Evolutionary conservation across 345 rosid species (phyloP).

Genomic region (Aegle marmelos): DNA sequence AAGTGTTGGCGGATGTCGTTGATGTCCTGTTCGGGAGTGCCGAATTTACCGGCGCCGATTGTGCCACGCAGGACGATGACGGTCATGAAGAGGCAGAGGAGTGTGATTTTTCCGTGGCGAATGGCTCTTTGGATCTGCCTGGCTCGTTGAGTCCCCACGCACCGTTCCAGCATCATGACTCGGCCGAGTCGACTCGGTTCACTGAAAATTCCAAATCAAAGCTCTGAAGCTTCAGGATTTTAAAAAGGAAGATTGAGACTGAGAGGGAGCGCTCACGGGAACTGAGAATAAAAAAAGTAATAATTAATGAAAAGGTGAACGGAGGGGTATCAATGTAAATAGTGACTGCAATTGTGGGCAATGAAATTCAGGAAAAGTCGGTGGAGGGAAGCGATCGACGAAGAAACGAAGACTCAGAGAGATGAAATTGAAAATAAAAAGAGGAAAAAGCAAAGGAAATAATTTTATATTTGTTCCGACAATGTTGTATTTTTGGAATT

Average conservation of each 20-base stretch:
- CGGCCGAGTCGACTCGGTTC: slow-evolving; percentile 1
- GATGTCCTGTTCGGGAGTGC: slow-evolving; percentile 60
- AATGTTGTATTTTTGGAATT: not conserved
- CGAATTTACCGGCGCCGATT: slow-evolving; percentile 62
- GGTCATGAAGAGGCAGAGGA: slow-evolving; percentile 51
- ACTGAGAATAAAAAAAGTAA: not conserved
- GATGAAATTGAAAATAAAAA: not conserved
- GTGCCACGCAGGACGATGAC: slow-evolving; percentile 56
- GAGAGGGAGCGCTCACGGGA: not conserved
- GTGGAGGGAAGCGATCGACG: not conserved
- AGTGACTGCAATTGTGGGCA: not conserved
- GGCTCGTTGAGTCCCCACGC: slow-evolving; percentile 37
- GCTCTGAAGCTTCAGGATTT: not conserved
- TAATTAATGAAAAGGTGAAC: not conserved
- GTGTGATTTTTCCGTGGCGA: slow-evolving; percentile 46
- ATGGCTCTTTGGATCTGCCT: slow-evolving; percentile 42
- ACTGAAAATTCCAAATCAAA: not conserved
- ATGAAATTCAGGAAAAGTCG: slow-evolving; percentile 1
- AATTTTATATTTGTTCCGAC: not conserved
- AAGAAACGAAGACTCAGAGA: not conserved
- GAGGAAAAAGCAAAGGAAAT: not conserved
- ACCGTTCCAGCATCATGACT: slow-evolving; percentile 36
- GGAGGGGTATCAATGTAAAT: slow-evolving; percentile 11
- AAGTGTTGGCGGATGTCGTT: slow-evolving; percentile 41
- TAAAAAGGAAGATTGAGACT: no score